A percentile compares a stretch with the other conserved stretches of the same genome.
phyloP scores from a whole-genome alignment of 2,329 filamentous ascomycete genomes.

The Nemania abortiva region DNA sequence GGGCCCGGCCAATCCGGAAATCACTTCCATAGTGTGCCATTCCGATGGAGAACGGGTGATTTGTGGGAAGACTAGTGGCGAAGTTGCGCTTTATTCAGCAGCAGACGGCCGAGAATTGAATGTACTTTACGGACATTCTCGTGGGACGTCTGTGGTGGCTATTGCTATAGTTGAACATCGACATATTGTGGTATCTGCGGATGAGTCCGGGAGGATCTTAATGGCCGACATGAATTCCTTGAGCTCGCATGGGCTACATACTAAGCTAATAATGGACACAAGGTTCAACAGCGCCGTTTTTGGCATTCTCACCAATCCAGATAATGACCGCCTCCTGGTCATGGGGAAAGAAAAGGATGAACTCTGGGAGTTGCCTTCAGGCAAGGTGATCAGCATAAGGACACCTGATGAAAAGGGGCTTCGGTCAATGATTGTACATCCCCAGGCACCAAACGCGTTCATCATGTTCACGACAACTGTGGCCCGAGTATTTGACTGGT shows the following conservation, averaged over 20 bases:
- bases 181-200: slow-evolving; percentile 46
- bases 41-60: slow-evolving; percentile 40
- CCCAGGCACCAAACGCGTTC: slow-evolving; percentile 24
- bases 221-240: slow-evolving; percentile 36
- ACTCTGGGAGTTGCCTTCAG: slow-evolving; percentile 45
- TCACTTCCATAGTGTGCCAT: slow-evolving; percentile 40
- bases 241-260: slow-evolving; percentile 7
- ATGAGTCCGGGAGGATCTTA: slow-evolving; percentile 47
- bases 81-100: slow-evolving; percentile 44
- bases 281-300: slow-evolving; percentile 36
- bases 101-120: slow-evolving; percentile 34
- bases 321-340: slow-evolving; percentile 43
- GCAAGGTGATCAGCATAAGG: slow-evolving; percentile 31
- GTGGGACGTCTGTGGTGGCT: slow-evolving; percentile 37
- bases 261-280: slow-evolving; percentile 34
- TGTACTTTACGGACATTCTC: slow-evolving; percentile 45
- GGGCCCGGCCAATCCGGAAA: slow-evolving; percentile 36
- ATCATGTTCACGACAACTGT: slow-evolving; percentile 28
- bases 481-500: slow-evolving; percentile 32
- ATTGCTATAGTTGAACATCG: slow-evolving; percentile 40
- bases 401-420: slow-evolving; percentile 24
- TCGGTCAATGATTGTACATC: slow-evolving; percentile 30
- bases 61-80: slow-evolving; percentile 47
- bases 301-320: slow-evolving; percentile 36
- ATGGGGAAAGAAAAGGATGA: slow-evolving; percentile 37